Conservation (phyloP, 768 basidiomycete species). For the Rhodotorula diobovata region DNA sequence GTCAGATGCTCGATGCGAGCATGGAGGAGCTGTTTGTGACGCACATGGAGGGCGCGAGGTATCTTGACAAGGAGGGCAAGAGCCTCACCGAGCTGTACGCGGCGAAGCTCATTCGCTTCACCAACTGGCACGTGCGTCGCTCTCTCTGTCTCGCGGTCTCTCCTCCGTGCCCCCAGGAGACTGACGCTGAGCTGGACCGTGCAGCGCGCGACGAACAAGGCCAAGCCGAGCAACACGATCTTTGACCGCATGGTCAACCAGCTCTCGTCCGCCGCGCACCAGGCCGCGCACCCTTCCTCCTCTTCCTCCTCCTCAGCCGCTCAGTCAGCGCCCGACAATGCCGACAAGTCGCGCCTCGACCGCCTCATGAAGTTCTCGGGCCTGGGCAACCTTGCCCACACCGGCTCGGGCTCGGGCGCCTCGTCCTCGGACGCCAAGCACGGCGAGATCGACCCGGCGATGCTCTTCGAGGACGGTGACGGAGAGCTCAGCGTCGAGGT, state of each 20-base stretch:
- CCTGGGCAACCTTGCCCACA: constrained; percentile 48
- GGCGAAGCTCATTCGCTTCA: constrained; percentile 65
- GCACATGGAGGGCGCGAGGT: constrained; percentile 84
- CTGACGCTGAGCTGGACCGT: no score
- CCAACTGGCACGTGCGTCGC: constrained; percentile 75
- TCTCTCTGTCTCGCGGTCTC: not conserved
- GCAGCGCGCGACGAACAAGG: constrained; percentile 56
- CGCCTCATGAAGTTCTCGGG: constrained; percentile 65
- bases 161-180: no score
- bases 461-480: constrained; percentile 74
- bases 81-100: constrained; percentile 75
- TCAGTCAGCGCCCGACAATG: not conserved
- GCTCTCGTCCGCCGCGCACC: constrained; percentile 67
- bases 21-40: constrained; percentile 95
- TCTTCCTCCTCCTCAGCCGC: not conserved
- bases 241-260: constrained; percentile 91
- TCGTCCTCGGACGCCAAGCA: constrained; percentile 44
- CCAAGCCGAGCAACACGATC: constrained; percentile 53
- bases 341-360: constrained; percentile 38
- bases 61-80: constrained; percentile 84
- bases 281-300: constrained; percentile 55
- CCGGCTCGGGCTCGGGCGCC: no score
- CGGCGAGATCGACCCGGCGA: constrained; percentile 53
- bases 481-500: constrained; percentile 68
- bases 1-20: constrained; percentile 74